Base-by-base conservation (phyloP, 1,284 basidiomycete genomes). In the Puccinia horiana region DNA sequence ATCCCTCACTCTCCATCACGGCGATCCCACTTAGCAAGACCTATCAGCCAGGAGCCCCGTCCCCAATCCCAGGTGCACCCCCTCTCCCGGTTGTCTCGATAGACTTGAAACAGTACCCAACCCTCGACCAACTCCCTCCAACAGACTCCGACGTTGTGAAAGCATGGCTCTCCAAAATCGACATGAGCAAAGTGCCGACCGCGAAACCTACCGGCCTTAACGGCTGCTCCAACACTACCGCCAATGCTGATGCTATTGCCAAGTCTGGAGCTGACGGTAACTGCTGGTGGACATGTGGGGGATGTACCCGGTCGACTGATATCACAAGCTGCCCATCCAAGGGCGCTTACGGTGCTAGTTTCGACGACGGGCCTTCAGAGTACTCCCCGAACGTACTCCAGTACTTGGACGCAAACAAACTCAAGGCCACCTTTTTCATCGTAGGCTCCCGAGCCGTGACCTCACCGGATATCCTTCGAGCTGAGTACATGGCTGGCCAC, bases 241-340 rank as follows among this genome's bases (percentile, higher is more conserved):
- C 88, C 23, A 92, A 89, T 72, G 87, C 88, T 29, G 85, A 87
- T 23, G 92, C 91, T 84, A 91, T 92, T 76, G 94, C 93, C 84
- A 86, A 90, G 1, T 88, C 90, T 61, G 92, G 93, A 85, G 88
- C 90, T 0, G 89, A 86, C 1, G 88, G 88, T 18, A 89, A 90
- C 82, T 93, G 93, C 87, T 95, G 93, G 93, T 95, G 93, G 94
- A 93, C 93, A 11, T 95, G 93, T 86, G 91, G 91, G 8, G 92
- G 93, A 54, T 91, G 90, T 87, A 93, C 93, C 9, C 90, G 93
- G 23, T 89, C 88, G 42, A 90, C 90, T 16, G 93, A 95, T 86
- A 90, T 95, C 84, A 90, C 91, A 83, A 87, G 90, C 32, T 97
- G 95, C 88, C 93, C 94, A 0, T 90, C 91, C 85, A 92, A 92